Evolutionary conservation across 805 yeast genomes (phyloP), one percentile per base, ranked within the genome.

Genomic region (Ogataea trehaloabstinens): DNA sequence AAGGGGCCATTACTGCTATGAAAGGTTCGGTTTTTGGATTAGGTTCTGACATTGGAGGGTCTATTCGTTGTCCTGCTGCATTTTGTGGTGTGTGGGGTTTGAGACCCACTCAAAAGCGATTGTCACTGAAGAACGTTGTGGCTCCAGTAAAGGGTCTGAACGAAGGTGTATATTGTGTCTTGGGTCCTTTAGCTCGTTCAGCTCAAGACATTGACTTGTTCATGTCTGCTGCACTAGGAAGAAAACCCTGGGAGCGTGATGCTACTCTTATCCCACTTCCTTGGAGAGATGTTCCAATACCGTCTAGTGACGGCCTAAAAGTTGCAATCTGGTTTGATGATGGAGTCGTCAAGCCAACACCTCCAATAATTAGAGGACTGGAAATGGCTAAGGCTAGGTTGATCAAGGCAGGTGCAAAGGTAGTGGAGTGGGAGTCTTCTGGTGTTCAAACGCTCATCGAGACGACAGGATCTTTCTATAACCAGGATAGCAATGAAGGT

Each of bases 161-260:
- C 52, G 80, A 75, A 37, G 66, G 71, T 18, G 66, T 73, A 19
- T 64, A 65, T 16, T 56, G 64, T 22, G 75, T 70, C n/a, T 53
- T 65, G 41, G 74, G 78, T 4, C 74, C 76, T 3, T 56, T 76
- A 60, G 68, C 76, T 15, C 58, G 73, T 28, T 58, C 71, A 3
- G 64, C 75, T 6, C 67, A 59, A n/a, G 82, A 77, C 48, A 56
- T 80, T 20, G 67, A 68, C 35, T 67, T 71, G 42, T 70, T 75
- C 40, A 59, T 76, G 61, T 69, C 71, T 49, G 58, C 70, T 3
- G 47, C 68, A 5, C 56, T 78, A 28, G 70, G 63, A 28, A 62
- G 70, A 44, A 62, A 74, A 55, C 84, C 83, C 6, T 80, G 84
- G 85, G 53, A 64, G 21, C 58, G 57, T 31, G 85, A 80, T 55